Percentiles rank a stretch among this genome's conserved stretches.
Evolutionary conservation across 768 basidiomycete species (phyloP).

Genomic region (Xerocomellus amylosporus): DNA sequence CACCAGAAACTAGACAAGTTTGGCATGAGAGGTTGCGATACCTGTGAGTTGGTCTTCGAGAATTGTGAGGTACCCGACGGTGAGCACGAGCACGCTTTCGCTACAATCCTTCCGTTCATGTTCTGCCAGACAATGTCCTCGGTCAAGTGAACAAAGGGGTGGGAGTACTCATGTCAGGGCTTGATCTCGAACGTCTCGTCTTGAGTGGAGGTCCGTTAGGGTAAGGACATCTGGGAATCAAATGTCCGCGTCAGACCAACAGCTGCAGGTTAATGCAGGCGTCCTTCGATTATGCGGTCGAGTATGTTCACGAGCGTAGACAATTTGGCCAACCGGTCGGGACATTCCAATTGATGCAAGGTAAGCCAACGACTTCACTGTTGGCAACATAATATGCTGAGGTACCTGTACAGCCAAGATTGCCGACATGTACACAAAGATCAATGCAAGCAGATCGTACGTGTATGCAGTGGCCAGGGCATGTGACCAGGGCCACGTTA

Average conservation of each 20-base stretch:
- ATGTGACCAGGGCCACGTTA: conserved; percentile 77
- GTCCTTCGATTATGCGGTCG: conserved; percentile 83
- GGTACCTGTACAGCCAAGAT: conserved; percentile 56
- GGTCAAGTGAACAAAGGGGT: conserved; percentile 79
- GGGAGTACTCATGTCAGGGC: conserved; percentile 88
- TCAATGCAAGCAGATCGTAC: conserved; percentile 84
- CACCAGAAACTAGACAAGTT: conserved; percentile 93
- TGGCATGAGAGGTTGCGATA: conserved; percentile 95
- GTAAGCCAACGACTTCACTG: conserved; percentile 35
- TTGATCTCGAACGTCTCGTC: conserved; percentile 90
- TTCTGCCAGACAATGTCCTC: conserved; percentile 69
- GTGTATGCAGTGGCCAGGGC: conserved; percentile 92
- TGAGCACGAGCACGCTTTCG: conserved; percentile 29
- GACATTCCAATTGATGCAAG: conserved; percentile 96
- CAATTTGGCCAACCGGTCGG: conserved; percentile 89
- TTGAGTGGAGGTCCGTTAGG: conserved; percentile 91
- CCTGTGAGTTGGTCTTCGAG: conserved; percentile 90
- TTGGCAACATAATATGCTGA: not conserved
- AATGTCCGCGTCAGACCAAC: conserved; percentile 7
- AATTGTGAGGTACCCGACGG: conserved; percentile 87
- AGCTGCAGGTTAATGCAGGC: conserved; percentile 79
- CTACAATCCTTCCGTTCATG: not conserved
- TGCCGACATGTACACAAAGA: conserved; percentile 93
- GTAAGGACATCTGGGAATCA: conserved; percentile 36
- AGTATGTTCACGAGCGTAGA: conserved; percentile 90